Conservation (phyloP, 2,329 filamentous ascomycete species). For the Cladosporium colombiae region DNA sequence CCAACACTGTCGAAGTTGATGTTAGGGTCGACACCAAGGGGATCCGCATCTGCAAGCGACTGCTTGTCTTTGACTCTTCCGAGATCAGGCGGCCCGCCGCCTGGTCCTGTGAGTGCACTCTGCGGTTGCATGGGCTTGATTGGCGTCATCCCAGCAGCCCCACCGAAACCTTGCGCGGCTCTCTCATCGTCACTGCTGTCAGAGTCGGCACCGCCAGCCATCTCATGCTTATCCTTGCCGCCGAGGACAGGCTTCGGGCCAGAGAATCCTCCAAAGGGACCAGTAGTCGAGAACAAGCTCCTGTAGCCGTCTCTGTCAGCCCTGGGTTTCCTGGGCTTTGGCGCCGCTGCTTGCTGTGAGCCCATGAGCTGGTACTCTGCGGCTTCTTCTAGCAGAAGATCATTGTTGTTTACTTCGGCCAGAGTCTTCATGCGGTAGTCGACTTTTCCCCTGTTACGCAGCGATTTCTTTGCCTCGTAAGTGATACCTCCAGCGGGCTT, state of each 20-base stretch:
- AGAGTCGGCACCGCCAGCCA: slow-evolving; percentile 79
- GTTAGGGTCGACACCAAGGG: slow-evolving; percentile 86
- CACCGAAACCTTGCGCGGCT: slow-evolving; percentile 55
- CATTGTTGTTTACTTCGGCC: slow-evolving; percentile 16
- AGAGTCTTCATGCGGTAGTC: slow-evolving; percentile 75
- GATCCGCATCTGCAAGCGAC: slow-evolving; percentile 88
- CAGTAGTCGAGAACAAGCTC: slow-evolving; percentile 82
- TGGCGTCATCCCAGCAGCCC: slow-evolving; percentile 65
- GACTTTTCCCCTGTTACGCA: slow-evolving; percentile 67
- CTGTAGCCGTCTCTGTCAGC: slow-evolving; percentile 57
- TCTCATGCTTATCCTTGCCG: slow-evolving; percentile 73
- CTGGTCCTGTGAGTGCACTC: slow-evolving; percentile 54
- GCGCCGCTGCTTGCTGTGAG: slow-evolving; percentile 15
- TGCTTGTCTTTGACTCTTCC: slow-evolving; percentile 94
- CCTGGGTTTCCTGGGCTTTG: slow-evolving; percentile 36
- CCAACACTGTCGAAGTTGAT: slow-evolving; percentile 95
- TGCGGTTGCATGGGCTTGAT: slow-evolving; percentile 58
- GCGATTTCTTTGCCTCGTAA: slow-evolving; percentile 46
- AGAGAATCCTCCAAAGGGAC: slow-evolving; percentile 86
- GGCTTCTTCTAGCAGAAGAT: background rate
- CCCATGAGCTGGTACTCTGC: slow-evolving; percentile 14
- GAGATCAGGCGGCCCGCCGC: slow-evolving; percentile 70
- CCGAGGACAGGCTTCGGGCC: slow-evolving; percentile 70
- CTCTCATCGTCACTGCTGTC: slow-evolving; percentile 96
- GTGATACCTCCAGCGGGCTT: slow-evolving; percentile 21